Conservation (phyloP, 495 filamentous ascomycete genomes). For the Penicillium odoratum region DNA sequence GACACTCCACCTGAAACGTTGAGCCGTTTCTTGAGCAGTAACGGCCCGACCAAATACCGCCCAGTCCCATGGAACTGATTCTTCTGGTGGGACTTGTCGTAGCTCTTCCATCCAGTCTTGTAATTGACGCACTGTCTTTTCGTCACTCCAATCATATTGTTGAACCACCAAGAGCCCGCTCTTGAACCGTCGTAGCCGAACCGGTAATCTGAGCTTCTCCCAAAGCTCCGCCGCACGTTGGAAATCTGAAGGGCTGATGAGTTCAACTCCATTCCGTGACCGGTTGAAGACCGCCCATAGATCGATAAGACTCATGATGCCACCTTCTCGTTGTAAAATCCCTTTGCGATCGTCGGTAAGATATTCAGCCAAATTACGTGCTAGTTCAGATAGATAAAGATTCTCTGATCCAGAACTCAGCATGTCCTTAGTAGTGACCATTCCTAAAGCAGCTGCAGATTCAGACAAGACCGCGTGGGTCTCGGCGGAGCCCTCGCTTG, state of each 20-base stretch:
- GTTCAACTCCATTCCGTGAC: conserved; percentile 89
- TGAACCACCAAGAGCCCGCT: conserved; percentile 93
- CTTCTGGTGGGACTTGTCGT: conserved; percentile 61
- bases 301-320: conserved; percentile 93
- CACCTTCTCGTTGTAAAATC: conserved; percentile 78
- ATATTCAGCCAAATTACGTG: conserved; percentile 89
- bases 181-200: conserved; percentile 84
- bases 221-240: conserved; percentile 85
- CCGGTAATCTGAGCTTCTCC: conserved; percentile 84
- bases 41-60: conserved; percentile 74
- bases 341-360: conserved; percentile 86
- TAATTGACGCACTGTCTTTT: conserved; percentile 78
- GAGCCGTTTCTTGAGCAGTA: conserved; percentile 85
- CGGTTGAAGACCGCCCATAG: conserved; percentile 97
- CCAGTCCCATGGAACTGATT: conserved; percentile 73
- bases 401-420: conserved; percentile 58
- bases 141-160: conserved; percentile 82
- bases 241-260: conserved; percentile 90
- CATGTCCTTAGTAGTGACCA: conserved; percentile 95
- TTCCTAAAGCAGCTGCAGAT: conserved; percentile 80
- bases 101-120: conserved; percentile 75
- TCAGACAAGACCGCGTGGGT: conserved; percentile 74
- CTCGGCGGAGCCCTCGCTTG: conserved; percentile 58
- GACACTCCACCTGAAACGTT: conserved; percentile 95
- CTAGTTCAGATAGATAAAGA: conserved; percentile 72